Evolutionary conservation across 129 eudicot genomes (phyloP).

Genomic region (Solidago caesia): DNA sequence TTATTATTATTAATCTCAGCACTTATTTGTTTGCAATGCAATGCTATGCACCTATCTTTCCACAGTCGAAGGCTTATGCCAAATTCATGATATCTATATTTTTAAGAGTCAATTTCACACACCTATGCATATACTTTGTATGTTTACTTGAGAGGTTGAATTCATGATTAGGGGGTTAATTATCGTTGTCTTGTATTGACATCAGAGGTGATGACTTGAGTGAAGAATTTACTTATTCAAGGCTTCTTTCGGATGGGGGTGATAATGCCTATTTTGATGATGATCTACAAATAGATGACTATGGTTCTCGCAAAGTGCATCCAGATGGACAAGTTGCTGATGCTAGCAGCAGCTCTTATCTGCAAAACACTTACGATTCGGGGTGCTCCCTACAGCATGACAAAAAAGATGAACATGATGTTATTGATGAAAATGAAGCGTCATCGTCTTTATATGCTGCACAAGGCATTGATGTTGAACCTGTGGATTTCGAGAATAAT

Average conservation of each 20-base stretch:
- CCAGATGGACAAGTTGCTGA: conserved; percentile 65
- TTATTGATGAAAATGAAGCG: conserved; percentile 72
- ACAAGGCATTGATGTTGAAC: conserved; percentile 63
- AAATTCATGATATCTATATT: not conserved
- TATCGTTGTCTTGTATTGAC: conserved; percentile 8
- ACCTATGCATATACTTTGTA: not conserved
- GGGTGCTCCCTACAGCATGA: not conserved
- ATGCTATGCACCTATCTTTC: not conserved
- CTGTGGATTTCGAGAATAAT: conserved; percentile 91
- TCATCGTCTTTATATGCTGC: conserved; percentile 62
- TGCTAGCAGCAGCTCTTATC: conserved; percentile 50
- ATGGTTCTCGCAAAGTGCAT: conserved; percentile 58
- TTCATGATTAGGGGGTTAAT: not conserved
- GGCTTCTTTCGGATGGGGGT: conserved; percentile 43
- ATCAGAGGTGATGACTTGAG: conserved; percentile 64
- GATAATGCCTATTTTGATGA: conserved; percentile 45
- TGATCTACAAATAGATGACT: conserved; percentile 45
- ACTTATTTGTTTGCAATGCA: conserved; percentile 12
- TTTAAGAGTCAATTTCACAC: not conserved
- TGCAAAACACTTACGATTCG: conserved; percentile 39
- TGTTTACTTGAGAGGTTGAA: conserved; percentile 12
- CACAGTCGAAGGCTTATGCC: not conserved
- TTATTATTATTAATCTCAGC: not conserved
- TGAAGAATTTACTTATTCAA: conserved; percentile 42
- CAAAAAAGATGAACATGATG: conserved; percentile 50